A percentile compares a stretch with the other conserved stretches of the same genome.
These are phyloP conservation scores for Salisapilia sapeloensis DNA, from an alignment of 352 stramenopile species.

Conservation along the genomic window DNA sequence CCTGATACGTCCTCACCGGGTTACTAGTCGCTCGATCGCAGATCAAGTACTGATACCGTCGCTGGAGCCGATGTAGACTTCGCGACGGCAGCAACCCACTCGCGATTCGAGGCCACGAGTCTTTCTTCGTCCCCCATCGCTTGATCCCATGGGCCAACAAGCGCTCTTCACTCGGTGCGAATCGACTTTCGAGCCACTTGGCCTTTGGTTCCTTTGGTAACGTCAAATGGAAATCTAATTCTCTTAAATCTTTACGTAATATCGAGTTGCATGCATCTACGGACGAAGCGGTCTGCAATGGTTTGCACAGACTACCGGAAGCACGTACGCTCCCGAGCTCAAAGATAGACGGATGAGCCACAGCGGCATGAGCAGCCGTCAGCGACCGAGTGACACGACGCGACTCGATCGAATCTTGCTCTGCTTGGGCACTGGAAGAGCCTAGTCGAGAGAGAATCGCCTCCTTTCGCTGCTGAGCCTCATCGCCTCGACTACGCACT, in stretches of 20 bases:
- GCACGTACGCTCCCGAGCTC: conserved; percentile 56
- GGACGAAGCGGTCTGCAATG: conserved; percentile 21
- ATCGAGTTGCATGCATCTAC: conserved; percentile 26
- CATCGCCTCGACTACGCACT: conserved; percentile 37
- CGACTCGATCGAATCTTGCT: conserved; percentile 6
- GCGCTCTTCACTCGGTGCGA: conserved; percentile 37
- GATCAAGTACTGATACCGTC: conserved; percentile 54
- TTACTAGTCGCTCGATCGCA: conserved; percentile 37
- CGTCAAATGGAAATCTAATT: conserved; percentile 59
- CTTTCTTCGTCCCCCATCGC: conserved; percentile 23
- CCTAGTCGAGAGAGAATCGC: conserved; percentile 42
- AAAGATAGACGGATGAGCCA: conserved; percentile 76
- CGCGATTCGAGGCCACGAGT: conserved; percentile 46
- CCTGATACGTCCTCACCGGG: conserved; percentile 41
- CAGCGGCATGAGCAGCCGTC: conserved; percentile 53
- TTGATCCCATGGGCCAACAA: conserved; percentile 52
- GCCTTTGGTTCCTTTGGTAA: conserved; percentile 16
- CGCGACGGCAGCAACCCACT: conserved; percentile 49
- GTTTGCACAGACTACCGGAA: conserved; percentile 25
- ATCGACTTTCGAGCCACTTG: conserved; percentile 6
- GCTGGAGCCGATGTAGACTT: conserved; percentile 18
- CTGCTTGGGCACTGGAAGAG: not conserved
- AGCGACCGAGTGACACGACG: conserved; percentile 63
- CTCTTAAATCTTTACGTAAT: conserved; percentile 41
- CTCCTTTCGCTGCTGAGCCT: conserved; percentile 45